A percentile compares a stretch with the other conserved stretches of the same genome.
These are phyloP conservation scores for Pachyrhizus erosus DNA, from an alignment of 306 rosid genomes.

Conservation along the genomic window DNA sequence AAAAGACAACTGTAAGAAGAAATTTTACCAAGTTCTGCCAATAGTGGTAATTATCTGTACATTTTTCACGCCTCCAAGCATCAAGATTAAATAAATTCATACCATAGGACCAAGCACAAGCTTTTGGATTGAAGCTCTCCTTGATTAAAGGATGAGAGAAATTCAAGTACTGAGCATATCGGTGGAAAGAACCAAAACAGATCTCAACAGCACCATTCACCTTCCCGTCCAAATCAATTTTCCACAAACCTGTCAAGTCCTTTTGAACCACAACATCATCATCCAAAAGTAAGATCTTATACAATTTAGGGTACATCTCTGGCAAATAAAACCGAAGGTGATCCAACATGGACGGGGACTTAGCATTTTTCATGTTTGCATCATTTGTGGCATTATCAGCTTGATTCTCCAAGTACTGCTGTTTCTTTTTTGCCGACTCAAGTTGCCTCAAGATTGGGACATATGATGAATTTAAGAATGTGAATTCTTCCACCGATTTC, in stretches of 20 bases:
- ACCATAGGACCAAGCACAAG: conserved; percentile 98
- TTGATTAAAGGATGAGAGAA: conserved; percentile 83
- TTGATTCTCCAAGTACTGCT: conserved; percentile 58
- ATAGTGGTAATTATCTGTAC: conserved; percentile 84
- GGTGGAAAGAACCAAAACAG: conserved; percentile 96
- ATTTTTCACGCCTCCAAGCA: conserved; percentile 88
- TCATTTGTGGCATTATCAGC: conserved; percentile 65
- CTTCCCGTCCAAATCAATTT: conserved; percentile 88
- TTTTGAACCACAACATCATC: conserved; percentile 98
- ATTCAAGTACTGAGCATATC: conserved; percentile 80
- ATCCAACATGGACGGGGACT: conserved; percentile 72
- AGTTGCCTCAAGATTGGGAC: conserved; percentile 81
- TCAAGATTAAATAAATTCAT: conserved; percentile 97
- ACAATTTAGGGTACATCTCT: conserved; percentile 90
- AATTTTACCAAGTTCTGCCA: conserved; percentile 91
- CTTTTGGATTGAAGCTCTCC: conserved; percentile 82
- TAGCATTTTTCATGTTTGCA: conserved; percentile 62
- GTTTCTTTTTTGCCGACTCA: conserved; percentile 64
- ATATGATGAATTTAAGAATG: conserved; percentile 84
- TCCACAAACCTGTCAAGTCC: conserved; percentile 92
- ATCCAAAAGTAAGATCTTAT: conserved; percentile 78
- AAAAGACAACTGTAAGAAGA: conserved; percentile 9
- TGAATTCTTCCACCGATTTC: conserved; percentile 83
- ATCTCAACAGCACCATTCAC: conserved; percentile 98
- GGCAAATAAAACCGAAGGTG: conserved; percentile 96